A percentile compares a stretch with the other conserved stretches of the same genome.
Evolutionary conservation across 164 flowering plant species (phyloP).

Genomic region (Aristolochia fimbriata): DNA sequence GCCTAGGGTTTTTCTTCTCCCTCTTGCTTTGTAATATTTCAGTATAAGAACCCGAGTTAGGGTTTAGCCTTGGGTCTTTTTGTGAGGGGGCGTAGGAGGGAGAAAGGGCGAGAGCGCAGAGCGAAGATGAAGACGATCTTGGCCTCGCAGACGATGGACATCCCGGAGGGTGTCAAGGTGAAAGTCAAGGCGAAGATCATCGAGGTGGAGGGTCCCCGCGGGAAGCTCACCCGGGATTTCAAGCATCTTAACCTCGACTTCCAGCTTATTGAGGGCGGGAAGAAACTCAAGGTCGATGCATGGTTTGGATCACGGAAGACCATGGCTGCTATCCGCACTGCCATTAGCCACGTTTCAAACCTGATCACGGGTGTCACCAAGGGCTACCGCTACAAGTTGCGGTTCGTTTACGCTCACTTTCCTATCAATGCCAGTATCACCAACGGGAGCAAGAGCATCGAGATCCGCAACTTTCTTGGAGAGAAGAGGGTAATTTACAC

Average conservation of each 20-base stretch:
- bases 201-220: slow-evolving; percentile 59
- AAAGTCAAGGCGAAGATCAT: slow-evolving; percentile 44
- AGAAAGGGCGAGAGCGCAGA: neutral
- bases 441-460: slow-evolving; percentile 22
- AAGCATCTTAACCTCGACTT: slow-evolving; percentile 47
- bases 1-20: neutral
- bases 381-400: slow-evolving; percentile 61
- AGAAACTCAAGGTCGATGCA: slow-evolving; percentile 52
- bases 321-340: slow-evolving; percentile 57
- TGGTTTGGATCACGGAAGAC: slow-evolving; percentile 68
- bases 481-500: slow-evolving; percentile 27
- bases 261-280: slow-evolving; percentile 36
- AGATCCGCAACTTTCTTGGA: slow-evolving; percentile 48
- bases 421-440: slow-evolving; percentile 66
- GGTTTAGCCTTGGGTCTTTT: neutral
- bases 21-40: too few relatives aligned
- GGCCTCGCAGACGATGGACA: slow-evolving; percentile 57
- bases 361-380: slow-evolving; percentile 61
- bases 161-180: slow-evolving; percentile 29
- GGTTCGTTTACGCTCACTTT: slow-evolving; percentile 67
- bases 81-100: neutral
- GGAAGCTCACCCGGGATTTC: slow-evolving; percentile 29
- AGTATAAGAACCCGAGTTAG: neutral
- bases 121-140: slow-evolving; percentile 51
- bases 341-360: slow-evolving; percentile 48